Evolutionary conservation across 768 basidiomycete genomes (phyloP), one percentile per base, ranked within the genome.

Genomic region (Mycena vulgaris): DNA sequence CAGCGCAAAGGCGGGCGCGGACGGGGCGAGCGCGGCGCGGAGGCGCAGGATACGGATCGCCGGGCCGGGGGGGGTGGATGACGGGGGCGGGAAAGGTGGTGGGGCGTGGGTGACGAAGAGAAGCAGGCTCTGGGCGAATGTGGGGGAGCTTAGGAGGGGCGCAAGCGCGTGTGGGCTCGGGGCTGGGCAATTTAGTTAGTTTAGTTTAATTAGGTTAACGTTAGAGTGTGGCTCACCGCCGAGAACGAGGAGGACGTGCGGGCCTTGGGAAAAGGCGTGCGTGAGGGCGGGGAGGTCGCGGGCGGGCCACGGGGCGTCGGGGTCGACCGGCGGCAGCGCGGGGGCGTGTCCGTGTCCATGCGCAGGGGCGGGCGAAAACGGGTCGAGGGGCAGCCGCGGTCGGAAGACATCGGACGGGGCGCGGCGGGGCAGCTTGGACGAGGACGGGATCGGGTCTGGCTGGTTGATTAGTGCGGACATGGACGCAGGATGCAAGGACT

Each of bases 101-200:
- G 84, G 84, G 3, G 76, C 70, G 74, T 85, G 82, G 0, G 85
- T 83, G 0, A 84, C 85, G 53, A 86, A 73, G 45, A 87, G 70
- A n/a, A 87, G 45, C 30, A 86, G 80, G 0, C 81, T 79, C 11
- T 77, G 56, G 7, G 77, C 40, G 14, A 86, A 82, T 30, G 72
- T 75, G 0, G 77, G 71, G 0, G 84, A 82, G n/a, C 77, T 72
- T 14, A 84, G 70, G 2, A 87, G 75, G 0, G 84, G 82, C 10
- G 69, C 70, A 21, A 87, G 75, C 68, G 84, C 84, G 16, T 75
- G 61, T 21, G 69, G 66, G 0, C 76, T 67, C 0, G 85, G 84
- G 3, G 82, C 83, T 83, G 68, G 45, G 23, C n/a, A 16, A 16
- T 31, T 19, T 37, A 6, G 11, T 57, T 27, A 23, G 37, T 42